phyloP scores from a whole-genome alignment of 352 stramenopile genomes.

The Phytophthora pistaciae region DNA sequence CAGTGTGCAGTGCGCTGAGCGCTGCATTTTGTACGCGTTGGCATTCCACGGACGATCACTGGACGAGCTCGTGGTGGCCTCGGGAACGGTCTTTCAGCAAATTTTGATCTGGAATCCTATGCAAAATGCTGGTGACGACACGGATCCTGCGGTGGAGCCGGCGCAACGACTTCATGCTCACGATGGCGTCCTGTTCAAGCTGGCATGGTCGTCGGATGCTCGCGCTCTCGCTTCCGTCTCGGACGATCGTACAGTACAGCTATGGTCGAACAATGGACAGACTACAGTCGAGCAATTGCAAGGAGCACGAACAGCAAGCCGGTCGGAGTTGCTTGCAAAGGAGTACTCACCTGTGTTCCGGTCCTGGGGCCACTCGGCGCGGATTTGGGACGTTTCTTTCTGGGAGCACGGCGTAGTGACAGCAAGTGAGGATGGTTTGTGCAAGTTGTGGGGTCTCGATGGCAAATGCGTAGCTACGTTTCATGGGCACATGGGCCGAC shows the following conservation, averaged over 20 bases:
- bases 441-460: conserved; percentile 72
- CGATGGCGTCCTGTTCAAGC: conserved; percentile 88
- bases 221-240: conserved; percentile 82
- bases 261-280: conserved; percentile 68
- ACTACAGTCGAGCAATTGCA: conserved; percentile 22
- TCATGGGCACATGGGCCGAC: conserved; percentile 76
- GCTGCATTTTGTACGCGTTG: conserved; percentile 87
- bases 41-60: conserved; percentile 74
- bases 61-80: conserved; percentile 75
- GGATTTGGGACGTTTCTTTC: conserved; percentile 89
- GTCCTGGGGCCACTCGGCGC: conserved; percentile 83
- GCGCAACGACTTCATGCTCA: conserved; percentile 79
- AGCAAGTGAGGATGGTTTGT: conserved; percentile 82
- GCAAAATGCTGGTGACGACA: conserved; percentile 17
- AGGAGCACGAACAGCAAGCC: background rate
- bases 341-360: conserved; percentile 69
- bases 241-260: conserved; percentile 85
- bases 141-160: conserved; percentile 34
- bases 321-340: conserved; percentile 26
- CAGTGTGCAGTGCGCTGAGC: conserved; percentile 75
- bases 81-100: conserved; percentile 89
- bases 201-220: conserved; percentile 79
- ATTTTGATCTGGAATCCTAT: conserved; percentile 82
- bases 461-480: conserved; percentile 79
- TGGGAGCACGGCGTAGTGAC: conserved; percentile 55